Conservation (phyloP, 2,329 filamentous ascomycete species). For the Ophiocordyceps sinensis region DNA sequence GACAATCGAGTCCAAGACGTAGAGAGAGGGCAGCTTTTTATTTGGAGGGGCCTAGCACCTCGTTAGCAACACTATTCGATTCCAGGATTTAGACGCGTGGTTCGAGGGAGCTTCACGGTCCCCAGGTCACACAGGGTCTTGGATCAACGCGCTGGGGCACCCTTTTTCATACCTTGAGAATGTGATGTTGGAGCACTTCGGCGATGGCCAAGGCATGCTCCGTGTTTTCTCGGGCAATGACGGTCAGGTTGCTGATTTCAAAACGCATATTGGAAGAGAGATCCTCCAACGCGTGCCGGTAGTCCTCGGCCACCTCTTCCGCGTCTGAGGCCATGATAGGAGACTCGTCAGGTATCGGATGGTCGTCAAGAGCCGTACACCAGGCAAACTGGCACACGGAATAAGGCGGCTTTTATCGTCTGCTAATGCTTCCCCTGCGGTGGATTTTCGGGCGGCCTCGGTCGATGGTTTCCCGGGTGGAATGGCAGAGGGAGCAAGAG, state of each 20-base stretch:
- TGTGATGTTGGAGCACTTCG: constrained; percentile 79
- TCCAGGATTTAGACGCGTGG: not conserved
- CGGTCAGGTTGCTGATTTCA: constrained; percentile 93
- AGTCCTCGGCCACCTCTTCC: constrained; percentile 89
- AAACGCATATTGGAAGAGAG: constrained; percentile 80
- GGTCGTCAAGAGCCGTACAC: not conserved
- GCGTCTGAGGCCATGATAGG: constrained; percentile 37
- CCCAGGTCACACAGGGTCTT: not conserved
- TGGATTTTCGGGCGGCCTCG: not conserved
- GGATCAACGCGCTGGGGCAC: not conserved
- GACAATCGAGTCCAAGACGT: constrained; percentile 94
- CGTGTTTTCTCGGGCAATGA: constrained; percentile 95
- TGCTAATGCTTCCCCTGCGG: not conserved
- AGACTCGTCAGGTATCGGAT: not conserved
- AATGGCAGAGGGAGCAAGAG: not conserved
- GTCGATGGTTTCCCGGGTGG: not conserved
- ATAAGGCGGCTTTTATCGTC: not conserved
- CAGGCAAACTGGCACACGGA: not conserved
- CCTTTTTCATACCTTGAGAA: constrained; percentile 64
- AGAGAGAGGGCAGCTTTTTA: constrained; percentile 89
- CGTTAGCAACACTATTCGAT: constrained; percentile 21
- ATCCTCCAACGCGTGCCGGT: constrained; percentile 84
- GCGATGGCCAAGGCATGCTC: constrained; percentile 91
- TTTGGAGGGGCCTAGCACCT: constrained; percentile 59
- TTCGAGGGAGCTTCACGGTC: not conserved